A percentile compares a stretch with the other conserved stretches of the same genome.
These are phyloP conservation scores for Cryptosporidium andersoni DNA, from an alignment of 169 alveolate genomes.

Conservation along the genomic window DNA sequence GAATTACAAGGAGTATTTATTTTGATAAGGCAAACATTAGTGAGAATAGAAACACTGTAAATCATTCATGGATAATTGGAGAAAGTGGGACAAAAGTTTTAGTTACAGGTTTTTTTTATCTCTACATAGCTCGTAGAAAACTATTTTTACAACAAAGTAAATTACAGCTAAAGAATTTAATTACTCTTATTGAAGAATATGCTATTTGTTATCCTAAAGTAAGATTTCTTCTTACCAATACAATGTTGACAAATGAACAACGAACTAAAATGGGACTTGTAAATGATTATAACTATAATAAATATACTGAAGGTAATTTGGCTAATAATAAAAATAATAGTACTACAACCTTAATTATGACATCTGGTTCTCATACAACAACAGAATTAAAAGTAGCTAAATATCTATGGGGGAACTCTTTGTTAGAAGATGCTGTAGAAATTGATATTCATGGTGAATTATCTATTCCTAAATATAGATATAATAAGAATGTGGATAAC, in stretches of 20 bases:
- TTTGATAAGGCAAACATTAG: constrained; percentile 5
- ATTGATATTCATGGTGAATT: constrained; percentile 27
- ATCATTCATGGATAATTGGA: not conserved
- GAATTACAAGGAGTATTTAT: not conserved
- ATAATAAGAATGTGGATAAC: not conserved
- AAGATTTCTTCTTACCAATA: constrained; percentile 29
- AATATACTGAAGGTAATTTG: not conserved
- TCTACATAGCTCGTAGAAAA: constrained; percentile 40
- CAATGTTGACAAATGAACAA: constrained; percentile 19
- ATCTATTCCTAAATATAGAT: constrained; percentile 18
- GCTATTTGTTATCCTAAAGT: constrained; percentile 61
- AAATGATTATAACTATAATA: not conserved
- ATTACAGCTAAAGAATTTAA: constrained; percentile 47
- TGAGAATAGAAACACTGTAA: not conserved
- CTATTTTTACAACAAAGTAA: constrained; percentile 25
- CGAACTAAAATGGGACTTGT: constrained; percentile 13
- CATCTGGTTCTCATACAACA: constrained; percentile 15
- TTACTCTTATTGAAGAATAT: constrained; percentile 40
- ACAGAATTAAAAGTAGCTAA: constrained; percentile 54
- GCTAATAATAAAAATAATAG: constrained; percentile 11
- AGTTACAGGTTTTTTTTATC: constrained; percentile 38
- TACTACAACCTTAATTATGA: constrained; percentile 9
- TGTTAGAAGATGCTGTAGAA: constrained; percentile 29
- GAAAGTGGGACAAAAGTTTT: constrained; percentile 37
- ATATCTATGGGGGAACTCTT: constrained; percentile 57